A percentile compares a stretch with the other conserved stretches of the same genome.
These are phyloP conservation scores for Metarhizium robertsii DNA, from an alignment of 2,329 filamentous ascomycete genomes.

Conservation along the genomic window DNA sequence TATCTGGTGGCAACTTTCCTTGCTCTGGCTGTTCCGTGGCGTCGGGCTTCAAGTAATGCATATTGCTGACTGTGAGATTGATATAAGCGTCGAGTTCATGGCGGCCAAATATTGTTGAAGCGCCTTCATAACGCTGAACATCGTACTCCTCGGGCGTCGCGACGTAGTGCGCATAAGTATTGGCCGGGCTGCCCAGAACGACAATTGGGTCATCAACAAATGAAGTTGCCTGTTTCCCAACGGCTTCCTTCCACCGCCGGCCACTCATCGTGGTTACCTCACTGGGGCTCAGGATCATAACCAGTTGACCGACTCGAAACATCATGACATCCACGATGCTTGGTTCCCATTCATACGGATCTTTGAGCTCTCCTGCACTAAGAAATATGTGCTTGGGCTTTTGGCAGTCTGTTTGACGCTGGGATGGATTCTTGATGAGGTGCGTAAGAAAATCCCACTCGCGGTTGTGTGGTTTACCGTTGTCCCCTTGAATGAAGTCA, in stretches of 20 bases:
- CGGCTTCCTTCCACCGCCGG: constrained; percentile 37
- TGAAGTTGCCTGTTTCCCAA: constrained; percentile 60
- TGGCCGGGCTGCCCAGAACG: constrained; percentile 79
- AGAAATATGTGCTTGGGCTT: constrained; percentile 75
- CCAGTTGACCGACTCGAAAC: constrained; percentile 72
- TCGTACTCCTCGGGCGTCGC: constrained; percentile 71
- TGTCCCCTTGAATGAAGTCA: constrained; percentile 85
- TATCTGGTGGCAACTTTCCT: constrained; percentile 66
- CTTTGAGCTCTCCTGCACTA: constrained; percentile 69
- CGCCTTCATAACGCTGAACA: constrained; percentile 90
- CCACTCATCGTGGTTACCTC: constrained; percentile 92
- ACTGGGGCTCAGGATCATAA: constrained; percentile 76
- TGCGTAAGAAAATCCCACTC: constrained; percentile 71
- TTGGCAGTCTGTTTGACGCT: constrained; percentile 68
- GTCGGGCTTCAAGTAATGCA: constrained; percentile 27
- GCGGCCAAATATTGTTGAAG: constrained; percentile 77
- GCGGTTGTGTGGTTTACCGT: constrained; percentile 60
- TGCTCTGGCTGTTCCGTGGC: constrained; percentile 30
- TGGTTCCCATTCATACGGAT: constrained; percentile 79
- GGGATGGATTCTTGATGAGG: constrained; percentile 59
- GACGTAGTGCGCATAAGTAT: constrained; percentile 81
- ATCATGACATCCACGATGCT: constrained; percentile 87
- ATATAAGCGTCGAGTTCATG: constrained; percentile 81
- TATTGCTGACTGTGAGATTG: constrained; percentile 63
- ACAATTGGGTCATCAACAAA: constrained; percentile 54